Evolutionary conservation across 2,329 filamentous ascomycete species (phyloP).

Genomic region (Sporothrix inflata): DNA sequence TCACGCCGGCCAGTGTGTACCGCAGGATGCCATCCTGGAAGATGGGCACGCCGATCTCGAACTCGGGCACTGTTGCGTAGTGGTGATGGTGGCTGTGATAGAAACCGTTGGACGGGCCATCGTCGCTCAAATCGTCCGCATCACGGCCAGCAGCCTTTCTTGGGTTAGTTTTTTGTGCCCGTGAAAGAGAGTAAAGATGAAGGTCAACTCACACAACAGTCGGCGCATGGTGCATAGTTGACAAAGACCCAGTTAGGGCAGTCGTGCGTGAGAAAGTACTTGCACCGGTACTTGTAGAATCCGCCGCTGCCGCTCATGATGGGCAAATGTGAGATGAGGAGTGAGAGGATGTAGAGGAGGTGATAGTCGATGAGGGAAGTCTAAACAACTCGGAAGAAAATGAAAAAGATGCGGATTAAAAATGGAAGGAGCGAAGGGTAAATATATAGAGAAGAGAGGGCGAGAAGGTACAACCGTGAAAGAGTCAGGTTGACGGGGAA

Average conservation of each 20-base stretch:
- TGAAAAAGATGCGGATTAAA: background rate
- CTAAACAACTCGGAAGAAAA: background rate
- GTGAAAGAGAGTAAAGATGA: conserved; percentile 7
- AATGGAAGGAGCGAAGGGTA: background rate
- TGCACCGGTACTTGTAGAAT: conserved; percentile 56
- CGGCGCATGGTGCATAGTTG: conserved; percentile 50
- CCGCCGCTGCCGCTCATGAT: conserved; percentile 48
- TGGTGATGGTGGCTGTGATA: background rate
- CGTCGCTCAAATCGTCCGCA: conserved; percentile 37
- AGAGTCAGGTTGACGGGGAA: background rate
- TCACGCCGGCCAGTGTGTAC: conserved; percentile 54
- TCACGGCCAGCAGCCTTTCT: conserved; percentile 56
- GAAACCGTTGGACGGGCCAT: background rate
- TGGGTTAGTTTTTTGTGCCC: conserved; percentile 12
- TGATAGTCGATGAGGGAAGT: background rate
- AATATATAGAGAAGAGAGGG: background rate
- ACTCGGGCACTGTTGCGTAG: conserved; percentile 15
- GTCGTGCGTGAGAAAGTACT: conserved; percentile 53
- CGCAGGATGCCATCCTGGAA: conserved; percentile 49
- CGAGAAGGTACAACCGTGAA: background rate
- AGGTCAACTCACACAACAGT: conserved; percentile 49
- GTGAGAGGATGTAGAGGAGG: too few relatives aligned
- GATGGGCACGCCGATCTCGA: conserved; percentile 31
- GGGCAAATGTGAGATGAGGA: background rate
- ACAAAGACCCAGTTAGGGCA: conserved; percentile 56